Evolutionary conservation across 78 protist species (phyloP).

Genomic region (Anaeramoeba ignava): DNA sequence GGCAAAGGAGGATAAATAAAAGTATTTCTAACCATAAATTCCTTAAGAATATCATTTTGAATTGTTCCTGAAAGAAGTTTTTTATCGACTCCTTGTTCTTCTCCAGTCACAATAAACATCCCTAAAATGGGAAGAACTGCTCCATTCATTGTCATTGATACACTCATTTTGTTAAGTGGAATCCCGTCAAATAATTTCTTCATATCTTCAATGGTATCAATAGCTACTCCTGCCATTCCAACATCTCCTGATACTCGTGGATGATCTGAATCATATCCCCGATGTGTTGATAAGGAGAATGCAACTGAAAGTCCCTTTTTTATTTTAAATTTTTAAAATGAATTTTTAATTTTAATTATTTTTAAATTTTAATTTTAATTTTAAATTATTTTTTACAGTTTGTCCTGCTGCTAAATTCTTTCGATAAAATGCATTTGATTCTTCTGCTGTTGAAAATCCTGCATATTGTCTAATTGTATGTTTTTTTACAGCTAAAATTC

Average conservation of each 20-base stretch:
- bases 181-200: slow-evolving; percentile 55
- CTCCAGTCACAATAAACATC: slow-evolving; percentile 83
- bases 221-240: slow-evolving; percentile 98
- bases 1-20: slow-evolving; percentile 92
- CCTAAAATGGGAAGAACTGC: slow-evolving; percentile 92
- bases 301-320: slow-evolving; percentile 93
- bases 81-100: slow-evolving; percentile 67
- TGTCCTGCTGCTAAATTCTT: slow-evolving; percentile 66
- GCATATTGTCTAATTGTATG: slow-evolving; percentile 94
- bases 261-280: slow-evolving; percentile 93
- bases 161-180: slow-evolving; percentile 66
- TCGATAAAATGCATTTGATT: slow-evolving; percentile 78
- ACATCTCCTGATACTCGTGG: slow-evolving; percentile 84
- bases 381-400: no score
- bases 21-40: slow-evolving; percentile 87
- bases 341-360: no score
- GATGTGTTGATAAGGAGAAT: slow-evolving; percentile 92
- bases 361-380: no score
- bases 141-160: slow-evolving; percentile 97
- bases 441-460: slow-evolving; percentile 85
- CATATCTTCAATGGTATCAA: slow-evolving; percentile 88
- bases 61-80: slow-evolving; percentile 80
- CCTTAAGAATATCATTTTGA: slow-evolving; percentile 90
- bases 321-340: no score
- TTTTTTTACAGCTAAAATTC: no score